Evolutionary conservation across 768 basidiomycete species (phyloP), one percentile per base, ranked within the genome.

Genomic region (Lactarius deliciosus): DNA sequence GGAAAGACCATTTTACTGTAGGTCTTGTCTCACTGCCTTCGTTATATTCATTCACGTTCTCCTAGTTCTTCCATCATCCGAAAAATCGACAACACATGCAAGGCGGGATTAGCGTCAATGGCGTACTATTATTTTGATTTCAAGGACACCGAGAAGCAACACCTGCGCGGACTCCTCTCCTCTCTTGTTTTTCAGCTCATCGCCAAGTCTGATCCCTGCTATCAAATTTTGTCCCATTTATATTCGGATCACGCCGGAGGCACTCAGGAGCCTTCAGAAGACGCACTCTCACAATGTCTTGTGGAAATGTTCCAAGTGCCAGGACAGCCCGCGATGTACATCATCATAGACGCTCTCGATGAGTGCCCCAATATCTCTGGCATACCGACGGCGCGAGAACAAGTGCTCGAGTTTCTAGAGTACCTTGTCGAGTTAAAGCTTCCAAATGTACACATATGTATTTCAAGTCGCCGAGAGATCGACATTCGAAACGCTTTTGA

Each of bases 41-140:
- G 16, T 40, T 30, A 30, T 10, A 15, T 3, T 16, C 32, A 41
- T 54, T 41, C 4, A 6, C 5, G 15, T 11, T 5, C 28, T 32
- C 30, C 16, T 2, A 54, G 63, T 20, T 64, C 63, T 16, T 22
- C 63, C 0, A 28, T 65, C 18, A 55, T 65, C 53, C n/a, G 41
- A 8, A 40, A 40, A 20, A 50, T 60, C 9, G 50, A 30, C n/a
- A 3, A 3, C 11, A 25, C 41, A 30, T 25, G 25, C 40, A 41
- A 40, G 20, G 36, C 40, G 2, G 64, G 64, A 25, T 20, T 25
- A 9, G 64, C 58, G 5, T 54, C 32, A 22, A 50, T 65, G 7
- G 64, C 59, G 1, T 65, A 53, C 53, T 60, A 45, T 25, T 65
- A 60, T 45, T 65, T 45, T 7, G 64, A 60, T 25, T 65, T 65